phyloP scores from a whole-genome alignment of 306 rosid species.

The Lotus japonicus region DNA sequence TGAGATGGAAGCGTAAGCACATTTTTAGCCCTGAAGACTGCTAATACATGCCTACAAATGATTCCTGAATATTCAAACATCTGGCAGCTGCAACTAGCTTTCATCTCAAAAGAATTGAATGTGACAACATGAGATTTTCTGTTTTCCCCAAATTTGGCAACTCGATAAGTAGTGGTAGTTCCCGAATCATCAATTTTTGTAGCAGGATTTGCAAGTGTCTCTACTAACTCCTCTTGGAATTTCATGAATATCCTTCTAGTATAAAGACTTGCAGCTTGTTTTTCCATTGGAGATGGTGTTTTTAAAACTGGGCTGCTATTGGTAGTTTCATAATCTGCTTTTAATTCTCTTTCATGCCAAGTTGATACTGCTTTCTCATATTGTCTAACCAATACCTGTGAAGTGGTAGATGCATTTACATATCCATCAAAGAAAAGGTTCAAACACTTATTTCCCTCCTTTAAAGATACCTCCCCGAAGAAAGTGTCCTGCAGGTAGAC shows the following conservation, averaged over 20 bases:
- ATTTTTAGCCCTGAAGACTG: conserved; percentile 79
- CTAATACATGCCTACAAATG: conserved; percentile 74
- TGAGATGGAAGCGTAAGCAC: conserved; percentile 81
- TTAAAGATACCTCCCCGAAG: conserved; percentile 56
- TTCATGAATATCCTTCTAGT: conserved; percentile 69
- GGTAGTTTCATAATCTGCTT: conserved; percentile 69
- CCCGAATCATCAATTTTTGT: conserved; percentile 72
- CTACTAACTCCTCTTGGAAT: conserved; percentile 83
- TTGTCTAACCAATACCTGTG: conserved; percentile 60
- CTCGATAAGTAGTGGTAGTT: conserved; percentile 63
- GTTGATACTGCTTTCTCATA: conserved; percentile 69
- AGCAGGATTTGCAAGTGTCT: conserved; percentile 83
- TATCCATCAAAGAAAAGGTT: conserved; percentile 63
- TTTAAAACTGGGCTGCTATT: conserved; percentile 51
- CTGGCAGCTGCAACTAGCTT: conserved; percentile 81
- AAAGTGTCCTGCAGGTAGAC: conserved; percentile 65
- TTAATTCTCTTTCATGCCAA: conserved; percentile 72
- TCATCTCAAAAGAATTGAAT: conserved; percentile 57
- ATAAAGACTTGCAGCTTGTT: conserved; percentile 74
- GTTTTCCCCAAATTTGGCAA: conserved; percentile 80
- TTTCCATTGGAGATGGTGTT: conserved; percentile 88
- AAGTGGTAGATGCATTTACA: conserved; percentile 61
- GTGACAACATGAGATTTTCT: conserved; percentile 62
- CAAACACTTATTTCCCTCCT: conserved; percentile 40
- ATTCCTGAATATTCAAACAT: conserved; percentile 80